Percentiles rank a stretch among this genome's conserved stretches.
Evolutionary conservation across 169 alveolate genomes (phyloP).

Genomic region (Babesia divergens): DNA sequence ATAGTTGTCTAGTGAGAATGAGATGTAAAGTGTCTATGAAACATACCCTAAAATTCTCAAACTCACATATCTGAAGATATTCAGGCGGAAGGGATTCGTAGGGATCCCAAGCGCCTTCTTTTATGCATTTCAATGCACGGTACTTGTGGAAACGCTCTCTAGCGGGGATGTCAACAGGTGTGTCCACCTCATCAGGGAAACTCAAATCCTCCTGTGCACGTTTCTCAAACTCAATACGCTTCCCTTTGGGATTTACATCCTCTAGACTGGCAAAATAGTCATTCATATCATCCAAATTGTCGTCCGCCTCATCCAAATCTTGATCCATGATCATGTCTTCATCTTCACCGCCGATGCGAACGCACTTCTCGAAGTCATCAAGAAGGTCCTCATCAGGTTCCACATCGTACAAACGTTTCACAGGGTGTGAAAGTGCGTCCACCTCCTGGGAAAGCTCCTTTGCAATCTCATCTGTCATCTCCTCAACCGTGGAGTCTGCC

Average conservation of each 20-base stretch:
- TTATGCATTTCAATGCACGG: slow-evolving; percentile 86
- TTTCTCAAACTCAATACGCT: slow-evolving; percentile 51
- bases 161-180: slow-evolving; percentile 76
- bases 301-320: slow-evolving; percentile 24
- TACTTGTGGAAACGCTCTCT: slow-evolving; percentile 80
- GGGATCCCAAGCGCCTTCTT: slow-evolving; percentile 90
- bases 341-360: slow-evolving; percentile 27
- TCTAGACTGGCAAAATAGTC: slow-evolving; percentile 12
- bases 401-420: neutral
- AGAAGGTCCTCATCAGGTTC: neutral
- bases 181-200: slow-evolving; percentile 91
- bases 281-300: slow-evolving; percentile 24
- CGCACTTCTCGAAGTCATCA: slow-evolving; percentile 34
- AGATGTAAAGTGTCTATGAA: slow-evolving; percentile 26
- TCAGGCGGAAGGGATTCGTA: slow-evolving; percentile 88
- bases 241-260: slow-evolving; percentile 1
- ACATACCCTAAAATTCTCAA: slow-evolving; percentile 79
- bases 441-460: slow-evolving; percentile 30
- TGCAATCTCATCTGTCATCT: slow-evolving; percentile 48
- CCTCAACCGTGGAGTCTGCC: slow-evolving; percentile 36
- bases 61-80: slow-evolving; percentile 85
- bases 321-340: slow-evolving; percentile 12
- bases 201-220: slow-evolving; percentile 53
- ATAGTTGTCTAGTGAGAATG: slow-evolving; percentile 43
- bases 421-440: slow-evolving; percentile 21